Conservation (phyloP, 768 basidiomycete species). For the Favolaschia claudopus region DNA sequence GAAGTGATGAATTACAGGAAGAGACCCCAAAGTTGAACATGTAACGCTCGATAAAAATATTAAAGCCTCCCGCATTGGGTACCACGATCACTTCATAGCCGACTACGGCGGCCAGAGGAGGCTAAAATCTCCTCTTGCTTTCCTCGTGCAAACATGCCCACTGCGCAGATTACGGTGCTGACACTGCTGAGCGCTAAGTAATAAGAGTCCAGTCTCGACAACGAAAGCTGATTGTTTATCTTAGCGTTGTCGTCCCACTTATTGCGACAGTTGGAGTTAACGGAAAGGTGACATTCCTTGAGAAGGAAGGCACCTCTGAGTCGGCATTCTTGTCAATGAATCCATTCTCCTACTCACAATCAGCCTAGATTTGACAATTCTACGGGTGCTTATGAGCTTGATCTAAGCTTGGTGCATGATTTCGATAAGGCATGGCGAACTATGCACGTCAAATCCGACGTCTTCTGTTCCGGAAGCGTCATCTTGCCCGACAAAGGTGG, state of each 20-base stretch:
- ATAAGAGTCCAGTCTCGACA: too few species aligned
- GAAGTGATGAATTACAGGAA: too few species aligned
- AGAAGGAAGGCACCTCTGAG: constrained; percentile 72
- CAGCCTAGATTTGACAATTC: constrained; percentile 58
- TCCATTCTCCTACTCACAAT: not conserved
- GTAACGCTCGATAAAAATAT: too few species aligned
- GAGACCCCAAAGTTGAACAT: too few species aligned
- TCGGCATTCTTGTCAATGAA: constrained; percentile 30
- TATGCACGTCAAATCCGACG: constrained; percentile 81
- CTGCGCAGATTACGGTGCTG: too few species aligned
- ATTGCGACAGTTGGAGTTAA: constrained; percentile 82
- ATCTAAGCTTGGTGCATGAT: constrained; percentile 60
- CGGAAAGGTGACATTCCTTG: constrained; percentile 83
- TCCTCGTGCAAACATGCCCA: too few species aligned
- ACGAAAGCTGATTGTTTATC: too few species aligned
- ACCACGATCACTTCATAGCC: too few species aligned
- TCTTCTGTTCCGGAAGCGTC: constrained; percentile 80
- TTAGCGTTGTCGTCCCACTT: constrained; percentile 78
- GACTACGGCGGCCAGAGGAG: too few species aligned
- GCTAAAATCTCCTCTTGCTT: too few species aligned
- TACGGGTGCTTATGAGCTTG: constrained; percentile 83
- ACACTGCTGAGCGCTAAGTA: too few species aligned
- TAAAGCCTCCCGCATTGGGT: too few species aligned
- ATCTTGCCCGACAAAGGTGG: constrained; percentile 79
- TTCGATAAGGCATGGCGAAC: constrained; percentile 67